Evolutionary conservation across 208 protist genomes (phyloP), one percentile per base, ranked within the genome.

Genomic region (Porcisia hertigi): DNA sequence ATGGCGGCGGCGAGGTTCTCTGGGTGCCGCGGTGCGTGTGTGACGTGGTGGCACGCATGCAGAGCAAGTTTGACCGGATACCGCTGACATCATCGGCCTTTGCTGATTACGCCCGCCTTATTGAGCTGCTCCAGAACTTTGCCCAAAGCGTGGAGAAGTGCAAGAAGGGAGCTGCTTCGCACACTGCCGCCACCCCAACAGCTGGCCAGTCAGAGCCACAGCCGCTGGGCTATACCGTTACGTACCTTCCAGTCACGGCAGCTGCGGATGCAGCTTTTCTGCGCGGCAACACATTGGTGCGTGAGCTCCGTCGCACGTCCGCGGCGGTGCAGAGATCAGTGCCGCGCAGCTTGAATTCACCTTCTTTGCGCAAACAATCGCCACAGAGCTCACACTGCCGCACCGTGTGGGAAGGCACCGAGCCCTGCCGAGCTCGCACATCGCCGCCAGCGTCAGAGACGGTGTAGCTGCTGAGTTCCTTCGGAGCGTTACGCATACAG

Each of bases 221-320:
- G 57, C 71, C 30, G 14, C 39, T 80, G 63, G 76, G 76, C 1
- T 81, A 81, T 67, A 81, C 71, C 11, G 39, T 81, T 23, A n/a
- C 52, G 16, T n/a, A 25, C 39, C 8, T 73, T 39, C 0, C 12
- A 1, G 59, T 30, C 16, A 62, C 53, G n/a, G 62, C 71, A 30
- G 71, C 52, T 3, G 77, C 76, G 53, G 77, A 81, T 60, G 71
- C 18, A 0, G 65, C 65, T 1, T 81, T 77, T 53, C 25, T 76
- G 63, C 65, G 58, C 23, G 65, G 77, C 41, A 81, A 81, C 71
- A 81, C 65, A 4, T 39, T 75, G 14, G 77, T 76, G 65, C 77
- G 77, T 20, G 71, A 73, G 23, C 47, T 77, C 18, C 71, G 71
- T 43, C 34, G 71, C 59, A 36, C 59, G 25, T 5, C 71, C 55